These are phyloP conservation scores for Pestalotiopsis fici DNA, from an alignment of 2,329 filamentous ascomycete genomes.

Conservation along the genomic window DNA sequence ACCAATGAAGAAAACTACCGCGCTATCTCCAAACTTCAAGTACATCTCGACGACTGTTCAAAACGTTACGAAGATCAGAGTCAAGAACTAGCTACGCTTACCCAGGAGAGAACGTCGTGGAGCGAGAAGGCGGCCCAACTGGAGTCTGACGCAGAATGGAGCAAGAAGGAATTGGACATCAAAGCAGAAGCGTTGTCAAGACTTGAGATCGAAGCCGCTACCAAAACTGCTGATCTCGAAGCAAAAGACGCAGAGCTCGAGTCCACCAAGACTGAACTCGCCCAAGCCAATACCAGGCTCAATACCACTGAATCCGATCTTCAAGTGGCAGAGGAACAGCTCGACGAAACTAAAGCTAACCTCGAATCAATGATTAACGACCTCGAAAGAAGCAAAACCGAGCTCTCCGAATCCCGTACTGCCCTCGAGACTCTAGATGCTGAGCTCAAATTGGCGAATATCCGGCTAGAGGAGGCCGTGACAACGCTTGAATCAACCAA, in stretches of 20 bases:
- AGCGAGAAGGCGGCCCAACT: neutral
- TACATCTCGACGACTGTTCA: slow-evolving; percentile 6
- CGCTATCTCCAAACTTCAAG: slow-evolving; percentile 5
- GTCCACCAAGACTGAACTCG: neutral
- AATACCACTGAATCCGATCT: neutral
- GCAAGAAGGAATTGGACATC: neutral
- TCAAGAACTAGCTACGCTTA: neutral
- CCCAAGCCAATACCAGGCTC: neutral
- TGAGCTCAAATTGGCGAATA: neutral
- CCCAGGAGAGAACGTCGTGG: neutral
- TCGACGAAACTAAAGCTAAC: neutral
- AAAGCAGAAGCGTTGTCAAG: neutral
- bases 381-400: neutral
- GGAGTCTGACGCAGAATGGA: slow-evolving; percentile 5
- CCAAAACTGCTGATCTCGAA: neutral
- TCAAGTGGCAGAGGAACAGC: neutral
- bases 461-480: neutral
- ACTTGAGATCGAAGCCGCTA: neutral
- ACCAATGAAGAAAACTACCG: slow-evolving; percentile 10
- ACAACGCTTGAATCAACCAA: neutral
- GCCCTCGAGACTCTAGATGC: neutral
- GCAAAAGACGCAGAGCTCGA: neutral
- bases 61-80: slow-evolving; percentile 6
- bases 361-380: neutral
- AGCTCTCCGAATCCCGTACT: neutral